Conservation (phyloP, 176 grass and related monocot species). For the Bolboschoenus planiculmis region DNA sequence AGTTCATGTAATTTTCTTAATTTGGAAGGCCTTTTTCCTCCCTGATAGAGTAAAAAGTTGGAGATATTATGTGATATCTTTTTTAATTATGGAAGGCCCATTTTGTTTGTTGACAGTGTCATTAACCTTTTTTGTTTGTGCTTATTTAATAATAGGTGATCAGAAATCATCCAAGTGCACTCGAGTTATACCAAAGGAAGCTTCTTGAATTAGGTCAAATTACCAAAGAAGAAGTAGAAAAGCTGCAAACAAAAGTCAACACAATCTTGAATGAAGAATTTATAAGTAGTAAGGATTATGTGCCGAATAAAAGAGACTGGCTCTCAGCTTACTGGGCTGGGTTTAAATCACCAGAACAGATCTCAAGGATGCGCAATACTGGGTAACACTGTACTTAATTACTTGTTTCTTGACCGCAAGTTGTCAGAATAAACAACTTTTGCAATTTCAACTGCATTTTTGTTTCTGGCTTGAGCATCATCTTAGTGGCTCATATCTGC, state of each 20-base stretch:
- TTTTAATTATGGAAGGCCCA: neutral
- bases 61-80: neutral
- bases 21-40: neutral
- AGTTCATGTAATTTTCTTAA: neutral
- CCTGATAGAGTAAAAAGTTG: neutral
- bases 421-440: neutral
- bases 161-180: conserved; percentile 66
- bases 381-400: conserved; percentile 37
- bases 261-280: conserved; percentile 87
- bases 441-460: neutral
- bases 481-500: neutral
- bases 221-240: conserved; percentile 52
- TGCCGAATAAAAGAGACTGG: conserved; percentile 85
- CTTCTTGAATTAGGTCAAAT: conserved; percentile 57
- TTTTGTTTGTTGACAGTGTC: neutral
- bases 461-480: neutral
- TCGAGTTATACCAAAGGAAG: conserved; percentile 62
- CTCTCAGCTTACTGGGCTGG: conserved; percentile 91
- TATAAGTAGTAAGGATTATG: conserved; percentile 70
- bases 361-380: conserved; percentile 82
- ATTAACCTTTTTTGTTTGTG: neutral
- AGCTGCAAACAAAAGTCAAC: conserved; percentile 64
- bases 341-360: conserved; percentile 93
- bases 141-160: conserved; percentile 53
- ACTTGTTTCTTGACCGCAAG: neutral